Evolutionary conservation across 2,329 filamentous ascomycete species (phyloP), one percentile per base, ranked within the genome.

Genomic region (Botrytis fragariae): DNA sequence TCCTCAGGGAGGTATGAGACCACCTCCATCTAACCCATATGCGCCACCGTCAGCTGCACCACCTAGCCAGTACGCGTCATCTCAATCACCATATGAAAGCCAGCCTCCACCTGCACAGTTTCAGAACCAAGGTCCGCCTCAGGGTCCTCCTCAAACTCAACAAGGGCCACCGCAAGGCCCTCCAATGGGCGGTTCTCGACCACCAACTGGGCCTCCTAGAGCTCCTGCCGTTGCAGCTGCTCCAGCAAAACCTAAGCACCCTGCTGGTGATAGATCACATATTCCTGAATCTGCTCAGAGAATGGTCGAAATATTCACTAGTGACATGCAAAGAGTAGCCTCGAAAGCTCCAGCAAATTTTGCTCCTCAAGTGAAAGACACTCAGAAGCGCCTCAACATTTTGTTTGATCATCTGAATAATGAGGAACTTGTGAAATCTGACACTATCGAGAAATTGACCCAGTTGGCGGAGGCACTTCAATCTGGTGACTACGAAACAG

Each of bases 361-460:
- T 84, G 91, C 93, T 76, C 88, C 91, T 22, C 95, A 98, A 81
- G 94, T 99, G 32, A 93, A 94, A 79, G 96, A 98, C 81, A 96
- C 95, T 3, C 93, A 97, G 82, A 97, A 97, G 84, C 91, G 96
- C 42, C 87, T 99, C 74, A 93, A 93, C 79, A 91, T 98, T 68
- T 86, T 99, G n/a, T 98, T 98, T 81, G 95, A 99, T 81, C 94
- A 98, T 82, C 86, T 99, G 64, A 99, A 98, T 87, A 98, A 98
- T 77, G 92, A 95, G 80, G 95, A 98, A 80, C 86, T 98, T 59
- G 86, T 98, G 72, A 93, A 92, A 84, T 89, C 92, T 2, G 91
- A 93, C 79, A 98, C 92, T 0, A 88, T 95, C 68, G 86, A 89
- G 74, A 86, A 91, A 80, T 85, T 95, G 78, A 85, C 86, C 14